Percentiles rank a stretch among this genome's conserved stretches.
Conservation (phyloP, 2,329 filamentous ascomycete genomes). For the Ophiostoma sp. region DNA sequence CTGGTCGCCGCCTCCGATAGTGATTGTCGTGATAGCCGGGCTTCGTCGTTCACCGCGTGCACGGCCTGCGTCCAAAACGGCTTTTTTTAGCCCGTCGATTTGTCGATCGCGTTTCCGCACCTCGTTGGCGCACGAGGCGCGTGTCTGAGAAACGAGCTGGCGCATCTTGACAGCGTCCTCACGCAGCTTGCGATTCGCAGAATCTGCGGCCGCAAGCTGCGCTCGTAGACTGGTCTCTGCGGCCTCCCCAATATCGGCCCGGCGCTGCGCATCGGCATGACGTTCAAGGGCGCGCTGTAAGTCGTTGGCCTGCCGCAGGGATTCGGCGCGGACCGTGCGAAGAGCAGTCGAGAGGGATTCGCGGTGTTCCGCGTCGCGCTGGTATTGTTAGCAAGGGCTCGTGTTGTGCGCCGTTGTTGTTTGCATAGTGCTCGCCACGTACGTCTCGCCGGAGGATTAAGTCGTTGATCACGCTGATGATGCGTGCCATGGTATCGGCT, state of each 20-base stretch:
- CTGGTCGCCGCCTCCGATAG: constrained; percentile 42
- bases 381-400: constrained; percentile 20
- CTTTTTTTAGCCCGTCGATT: constrained; percentile 81
- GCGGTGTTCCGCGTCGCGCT: constrained; percentile 85
- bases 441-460: constrained; percentile 86
- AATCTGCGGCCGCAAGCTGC: constrained; percentile 68
- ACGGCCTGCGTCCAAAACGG: constrained; percentile 66
- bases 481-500: constrained; percentile 59
- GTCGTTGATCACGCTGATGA: constrained; percentile 93
- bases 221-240: constrained; percentile 64
- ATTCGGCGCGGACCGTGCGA: constrained; percentile 67
- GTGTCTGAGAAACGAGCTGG: constrained; percentile 71
- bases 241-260: constrained; percentile 56
- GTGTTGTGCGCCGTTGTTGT: neutral
- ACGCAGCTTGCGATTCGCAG: constrained; percentile 67
- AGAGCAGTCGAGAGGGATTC: constrained; percentile 77
- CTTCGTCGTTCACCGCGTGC: constrained; percentile 53
- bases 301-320: constrained; percentile 66
- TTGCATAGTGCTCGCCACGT: constrained; percentile 34
- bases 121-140: constrained; percentile 82
- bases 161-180: constrained; percentile 80
- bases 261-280: constrained; percentile 50
- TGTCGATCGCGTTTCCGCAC: constrained; percentile 85
- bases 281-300: constrained; percentile 54
- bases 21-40: constrained; percentile 52